Evolutionary conservation across 805 yeast species (phyloP).

Genomic region (Saccharomyces kudriavzevii): DNA sequence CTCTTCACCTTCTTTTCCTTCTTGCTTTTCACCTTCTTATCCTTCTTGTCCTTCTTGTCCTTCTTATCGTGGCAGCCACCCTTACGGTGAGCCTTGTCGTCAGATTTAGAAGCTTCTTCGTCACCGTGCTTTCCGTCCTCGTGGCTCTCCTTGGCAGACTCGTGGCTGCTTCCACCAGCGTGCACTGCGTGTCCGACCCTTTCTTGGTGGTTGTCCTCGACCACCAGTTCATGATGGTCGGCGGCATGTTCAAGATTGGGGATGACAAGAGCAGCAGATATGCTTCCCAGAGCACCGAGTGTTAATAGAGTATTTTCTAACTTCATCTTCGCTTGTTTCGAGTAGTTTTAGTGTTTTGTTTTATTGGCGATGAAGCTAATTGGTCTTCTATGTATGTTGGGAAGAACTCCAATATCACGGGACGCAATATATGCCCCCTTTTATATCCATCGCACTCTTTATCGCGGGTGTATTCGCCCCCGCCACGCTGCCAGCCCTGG

Average conservation of each 20-base stretch:
- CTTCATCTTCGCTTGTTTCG: conserved; percentile 12
- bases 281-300: conserved; percentile 31
- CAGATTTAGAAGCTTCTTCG: too few relatives aligned
- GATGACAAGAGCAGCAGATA: conserved; percentile 50
- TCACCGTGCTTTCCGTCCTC: not conserved
- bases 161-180: not conserved
- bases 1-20: not conserved
- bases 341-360: not conserved
- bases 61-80: not conserved
- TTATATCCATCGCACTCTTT: not conserved
- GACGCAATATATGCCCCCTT: not conserved
- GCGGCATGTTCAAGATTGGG: conserved; percentile 44
- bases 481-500: not conserved
- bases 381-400: not conserved
- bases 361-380: not conserved
- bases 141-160: not conserved
- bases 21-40: not conserved
- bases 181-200: conserved; percentile 10
- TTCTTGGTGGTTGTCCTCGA: not conserved
- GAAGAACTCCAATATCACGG: not conserved
- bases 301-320: conserved; percentile 23
- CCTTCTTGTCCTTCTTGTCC: not conserved
- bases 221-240: conserved; percentile 1
- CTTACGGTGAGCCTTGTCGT: not conserved
- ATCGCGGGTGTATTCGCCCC: not conserved